A percentile compares a stretch with the other conserved stretches of the same genome.
phyloP scores from a whole-genome alignment of 305 asterid species.

The Caryopteris hybrid region DNA sequence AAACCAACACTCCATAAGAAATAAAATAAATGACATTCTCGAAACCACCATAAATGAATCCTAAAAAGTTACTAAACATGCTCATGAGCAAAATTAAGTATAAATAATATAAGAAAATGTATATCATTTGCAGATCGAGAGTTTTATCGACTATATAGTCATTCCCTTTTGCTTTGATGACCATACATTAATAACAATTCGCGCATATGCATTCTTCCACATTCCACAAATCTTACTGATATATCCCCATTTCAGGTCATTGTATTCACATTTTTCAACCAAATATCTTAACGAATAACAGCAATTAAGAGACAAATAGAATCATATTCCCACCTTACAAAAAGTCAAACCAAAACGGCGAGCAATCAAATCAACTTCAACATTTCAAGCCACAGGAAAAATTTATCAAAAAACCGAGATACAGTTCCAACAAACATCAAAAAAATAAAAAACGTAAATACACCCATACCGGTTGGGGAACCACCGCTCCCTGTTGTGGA shows the following conservation, averaged over 20 bases:
- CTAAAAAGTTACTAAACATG: neutral
- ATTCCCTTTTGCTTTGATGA: neutral
- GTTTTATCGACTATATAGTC: neutral
- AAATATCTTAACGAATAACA: neutral
- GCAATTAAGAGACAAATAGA: neutral
- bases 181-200: neutral
- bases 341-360: neutral
- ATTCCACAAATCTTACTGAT: neutral
- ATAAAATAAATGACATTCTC: neutral
- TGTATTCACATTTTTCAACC: neutral
- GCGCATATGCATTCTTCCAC: neutral
- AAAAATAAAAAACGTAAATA: neutral
- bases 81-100: neutral
- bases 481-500: constrained; percentile 25
- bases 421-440: neutral
- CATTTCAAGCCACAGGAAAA: neutral
- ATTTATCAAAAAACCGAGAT: neutral
- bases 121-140: too few relatives aligned
- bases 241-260: neutral
- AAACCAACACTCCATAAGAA: neutral
- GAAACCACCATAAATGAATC: neutral
- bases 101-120: too few relatives aligned
- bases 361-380: neutral
- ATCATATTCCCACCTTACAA: neutral
- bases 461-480: constrained; percentile 35